These are phyloP conservation scores for Lignosus rhinocerotis DNA, from an alignment of 1,284 basidiomycete species.

Conservation along the genomic window DNA sequence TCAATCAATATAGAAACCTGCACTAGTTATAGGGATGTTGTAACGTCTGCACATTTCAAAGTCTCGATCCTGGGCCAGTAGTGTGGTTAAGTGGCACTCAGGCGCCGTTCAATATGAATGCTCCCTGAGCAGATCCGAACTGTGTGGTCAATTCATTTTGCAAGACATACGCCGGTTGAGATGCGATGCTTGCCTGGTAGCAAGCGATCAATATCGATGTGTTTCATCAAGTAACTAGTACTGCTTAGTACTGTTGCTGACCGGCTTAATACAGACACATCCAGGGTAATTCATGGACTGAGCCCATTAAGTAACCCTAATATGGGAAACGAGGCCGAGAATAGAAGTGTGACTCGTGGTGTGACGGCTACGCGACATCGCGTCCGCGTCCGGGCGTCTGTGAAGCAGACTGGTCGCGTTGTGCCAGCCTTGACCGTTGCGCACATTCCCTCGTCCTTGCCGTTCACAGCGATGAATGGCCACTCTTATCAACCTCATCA, in stretches of 20 bases:
- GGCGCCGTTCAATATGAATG: too few species aligned
- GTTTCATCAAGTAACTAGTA: too few species aligned
- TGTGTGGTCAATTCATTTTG: too few species aligned
- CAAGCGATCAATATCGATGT: too few species aligned
- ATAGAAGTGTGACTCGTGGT: slow-evolving; percentile 6
- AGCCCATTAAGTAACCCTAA: too few species aligned
- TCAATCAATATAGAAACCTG: neutral
- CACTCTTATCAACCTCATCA: slow-evolving; percentile 10
- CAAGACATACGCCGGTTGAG: too few species aligned
- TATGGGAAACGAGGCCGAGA: neutral
- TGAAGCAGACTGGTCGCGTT: slow-evolving; percentile 16
- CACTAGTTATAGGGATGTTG: neutral
- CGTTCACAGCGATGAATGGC: slow-evolving; percentile 15
- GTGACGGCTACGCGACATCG: slow-evolving; percentile 21
- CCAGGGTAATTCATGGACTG: neutral
- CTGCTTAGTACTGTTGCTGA: too few species aligned
- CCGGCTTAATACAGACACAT: neutral
- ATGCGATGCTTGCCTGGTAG: too few species aligned
- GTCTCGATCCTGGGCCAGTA: too few species aligned
- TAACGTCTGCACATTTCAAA: too few species aligned
- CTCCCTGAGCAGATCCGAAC: too few species aligned
- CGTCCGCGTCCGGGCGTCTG: slow-evolving; percentile 18
- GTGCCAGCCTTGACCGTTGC: slow-evolving; percentile 10
- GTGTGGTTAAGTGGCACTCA: too few species aligned
- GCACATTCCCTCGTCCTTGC: neutral